phyloP scores from a whole-genome alignment of 208 protist genomes.

The Crithidia acanthocephali region DNA sequence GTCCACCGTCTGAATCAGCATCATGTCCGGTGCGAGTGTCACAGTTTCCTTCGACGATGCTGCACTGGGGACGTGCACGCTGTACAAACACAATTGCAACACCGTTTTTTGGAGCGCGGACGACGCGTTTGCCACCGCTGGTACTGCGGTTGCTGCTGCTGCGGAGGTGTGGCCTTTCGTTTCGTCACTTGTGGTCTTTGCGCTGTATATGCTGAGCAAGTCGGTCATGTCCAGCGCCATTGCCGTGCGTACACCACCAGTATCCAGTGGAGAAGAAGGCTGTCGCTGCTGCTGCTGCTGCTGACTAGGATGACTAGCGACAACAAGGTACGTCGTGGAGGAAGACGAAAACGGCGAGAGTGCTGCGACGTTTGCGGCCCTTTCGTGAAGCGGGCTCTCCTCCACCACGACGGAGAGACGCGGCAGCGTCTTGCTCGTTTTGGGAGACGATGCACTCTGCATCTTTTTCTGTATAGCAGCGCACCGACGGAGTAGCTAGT shows the following conservation, averaged over 20 bases:
- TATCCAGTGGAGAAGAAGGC: too few species aligned
- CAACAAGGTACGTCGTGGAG: background rate
- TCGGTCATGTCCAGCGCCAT: background rate
- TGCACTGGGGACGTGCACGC: background rate
- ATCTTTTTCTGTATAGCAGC: constrained; percentile 1
- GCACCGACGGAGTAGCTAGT: too few species aligned
- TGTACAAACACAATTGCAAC: constrained; percentile 13
- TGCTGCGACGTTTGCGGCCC: constrained; percentile 12
- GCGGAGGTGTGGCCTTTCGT: too few species aligned
- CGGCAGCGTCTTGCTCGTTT: constrained; percentile 8
- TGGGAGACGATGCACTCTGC: background rate
- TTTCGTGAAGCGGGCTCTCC: constrained; percentile 4
- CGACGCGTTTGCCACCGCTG: background rate
- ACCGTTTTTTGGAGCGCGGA: background rate
- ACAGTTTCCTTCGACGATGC: background rate
- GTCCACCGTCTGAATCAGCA: constrained; percentile 23
- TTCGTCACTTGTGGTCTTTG: too few species aligned
- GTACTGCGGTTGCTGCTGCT: background rate
- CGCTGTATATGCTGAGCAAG: background rate
- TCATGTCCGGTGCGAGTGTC: constrained; percentile 27
- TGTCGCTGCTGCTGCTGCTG: too few species aligned
- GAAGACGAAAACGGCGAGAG: constrained; percentile 7
- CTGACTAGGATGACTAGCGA: background rate
- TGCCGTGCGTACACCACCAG: too few species aligned
- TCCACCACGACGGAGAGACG: constrained; percentile 21